Conservation (phyloP, 352 stramenopile species). For the Globisporangium radiosum region DNA sequence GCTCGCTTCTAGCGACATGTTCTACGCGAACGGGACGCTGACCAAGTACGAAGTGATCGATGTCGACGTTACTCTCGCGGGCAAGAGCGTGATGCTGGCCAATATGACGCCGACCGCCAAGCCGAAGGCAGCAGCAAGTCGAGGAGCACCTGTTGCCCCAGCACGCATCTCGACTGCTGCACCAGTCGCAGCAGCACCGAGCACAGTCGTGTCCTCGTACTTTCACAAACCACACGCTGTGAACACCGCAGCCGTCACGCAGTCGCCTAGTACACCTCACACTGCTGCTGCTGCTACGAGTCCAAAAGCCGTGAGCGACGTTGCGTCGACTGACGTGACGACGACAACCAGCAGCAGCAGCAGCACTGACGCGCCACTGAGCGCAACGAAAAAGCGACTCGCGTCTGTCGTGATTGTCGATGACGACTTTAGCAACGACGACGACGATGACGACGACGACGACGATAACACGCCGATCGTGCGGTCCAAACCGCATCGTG, state of each 20-base stretch:
- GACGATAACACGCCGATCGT: constrained; percentile 7
- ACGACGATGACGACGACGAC: constrained; percentile 19
- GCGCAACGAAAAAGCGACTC: constrained; percentile 18
- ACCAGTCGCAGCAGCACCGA: neutral
- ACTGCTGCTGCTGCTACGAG: constrained; percentile 3
- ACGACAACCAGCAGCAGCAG: neutral
- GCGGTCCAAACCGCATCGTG: constrained; percentile 23
- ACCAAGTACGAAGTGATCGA: constrained; percentile 84
- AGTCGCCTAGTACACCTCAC: neutral
- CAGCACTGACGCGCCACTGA: neutral
- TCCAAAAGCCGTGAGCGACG: constrained; percentile 25
- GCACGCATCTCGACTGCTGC: neutral
- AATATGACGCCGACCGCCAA: constrained; percentile 10
- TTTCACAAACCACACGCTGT: constrained; percentile 16
- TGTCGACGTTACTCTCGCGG: constrained; percentile 17
- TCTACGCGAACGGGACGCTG: constrained; percentile 79
- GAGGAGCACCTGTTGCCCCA: neutral
- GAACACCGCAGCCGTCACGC: neutral
- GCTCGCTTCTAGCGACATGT: constrained; percentile 36
- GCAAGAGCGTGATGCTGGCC: constrained; percentile 23
- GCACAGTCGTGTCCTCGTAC: constrained; percentile 33
- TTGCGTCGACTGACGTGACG: neutral
- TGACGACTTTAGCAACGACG: constrained; percentile 27
- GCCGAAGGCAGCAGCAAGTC: neutral
- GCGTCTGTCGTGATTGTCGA: constrained; percentile 20